These are phyloP conservation scores for Panicum miliaceum DNA, from an alignment of 176 grass and related monocot species.

Conservation along the genomic window DNA sequence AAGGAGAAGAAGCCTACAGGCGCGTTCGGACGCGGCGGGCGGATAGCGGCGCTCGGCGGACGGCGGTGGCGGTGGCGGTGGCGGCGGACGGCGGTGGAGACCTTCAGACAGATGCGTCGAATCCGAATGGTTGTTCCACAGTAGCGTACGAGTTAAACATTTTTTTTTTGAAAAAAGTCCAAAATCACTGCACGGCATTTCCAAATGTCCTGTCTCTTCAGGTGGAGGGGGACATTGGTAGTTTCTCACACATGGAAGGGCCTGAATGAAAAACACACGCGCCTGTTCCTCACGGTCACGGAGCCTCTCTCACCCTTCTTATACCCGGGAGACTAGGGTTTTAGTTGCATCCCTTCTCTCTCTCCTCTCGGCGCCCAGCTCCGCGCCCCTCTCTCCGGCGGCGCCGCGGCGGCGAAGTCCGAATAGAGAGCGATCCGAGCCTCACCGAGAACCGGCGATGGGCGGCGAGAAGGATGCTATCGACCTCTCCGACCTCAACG, in stretches of 20 bases:
- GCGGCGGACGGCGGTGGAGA: neutral
- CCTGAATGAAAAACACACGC: neutral
- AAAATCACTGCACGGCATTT: too few relatives aligned
- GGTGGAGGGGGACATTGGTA: neutral
- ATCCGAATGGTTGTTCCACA: neutral
- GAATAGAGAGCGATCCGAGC: conserved; percentile 7
- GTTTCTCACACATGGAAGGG: neutral
- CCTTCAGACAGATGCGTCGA: neutral
- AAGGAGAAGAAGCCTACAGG: neutral
- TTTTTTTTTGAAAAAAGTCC: neutral
- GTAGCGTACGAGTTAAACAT: neutral
- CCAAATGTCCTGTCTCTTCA: neutral
- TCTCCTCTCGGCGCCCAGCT: conserved; percentile 33
- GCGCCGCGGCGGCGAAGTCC: conserved; percentile 34
- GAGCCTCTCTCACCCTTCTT: conserved; percentile 41
- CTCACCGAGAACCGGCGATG: conserved; percentile 47
- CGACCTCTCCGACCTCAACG: conserved; percentile 67
- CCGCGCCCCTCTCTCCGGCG: conserved; percentile 32
- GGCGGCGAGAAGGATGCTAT: conserved; percentile 61
- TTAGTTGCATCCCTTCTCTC: conserved; percentile 20
- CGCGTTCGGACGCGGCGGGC: neutral
- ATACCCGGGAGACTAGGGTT: conserved; percentile 61
- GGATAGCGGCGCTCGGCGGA: neutral
- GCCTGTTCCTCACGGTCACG: neutral
- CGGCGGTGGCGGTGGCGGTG: too few relatives aligned